A percentile compares a stretch with the other conserved stretches of the same genome.
Conservation (phyloP, 495 filamentous ascomycete species). For the Mycothermus thermophilus region DNA sequence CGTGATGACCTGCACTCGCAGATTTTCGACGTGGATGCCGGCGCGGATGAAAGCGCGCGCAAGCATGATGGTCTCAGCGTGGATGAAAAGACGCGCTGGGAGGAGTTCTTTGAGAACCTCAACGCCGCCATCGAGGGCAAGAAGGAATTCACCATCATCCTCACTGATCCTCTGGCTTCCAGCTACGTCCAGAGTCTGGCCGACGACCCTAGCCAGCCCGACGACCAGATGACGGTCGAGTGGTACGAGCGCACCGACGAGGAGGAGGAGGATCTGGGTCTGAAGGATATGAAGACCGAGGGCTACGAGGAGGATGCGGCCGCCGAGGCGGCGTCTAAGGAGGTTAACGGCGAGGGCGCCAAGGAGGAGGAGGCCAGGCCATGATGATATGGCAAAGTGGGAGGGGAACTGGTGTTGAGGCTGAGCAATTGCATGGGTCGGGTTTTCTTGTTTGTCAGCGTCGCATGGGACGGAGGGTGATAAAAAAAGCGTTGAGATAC, state of each 20-base stretch:
- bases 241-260: slow-evolving; percentile 80
- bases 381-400: too few species aligned
- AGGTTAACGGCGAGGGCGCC: too few species aligned
- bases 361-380: background rate
- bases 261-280: slow-evolving; percentile 82
- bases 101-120: slow-evolving; percentile 62
- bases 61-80: slow-evolving; percentile 50
- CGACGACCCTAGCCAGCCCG: slow-evolving; percentile 49
- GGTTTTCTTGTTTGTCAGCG: too few species aligned
- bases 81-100: slow-evolving; percentile 56
- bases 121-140: slow-evolving; percentile 68
- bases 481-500: too few species aligned
- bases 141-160: slow-evolving; percentile 67
- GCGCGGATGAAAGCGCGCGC: slow-evolving; percentile 26
- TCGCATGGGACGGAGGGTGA: too few species aligned
- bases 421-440: too few species aligned
- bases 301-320: slow-evolving; percentile 51
- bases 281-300: slow-evolving; percentile 86
- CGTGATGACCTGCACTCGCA: slow-evolving; percentile 72
- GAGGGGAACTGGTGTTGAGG: too few species aligned
- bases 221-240: slow-evolving; percentile 66
- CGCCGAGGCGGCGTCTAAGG: background rate
- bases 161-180: slow-evolving; percentile 77
- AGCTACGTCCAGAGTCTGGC: slow-evolving; percentile 87
- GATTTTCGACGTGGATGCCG: slow-evolving; percentile 62